A percentile compares a stretch with the other conserved stretches of the same genome.
Conservation (phyloP, 306 rosid species). For the Biancaea sappan region DNA sequence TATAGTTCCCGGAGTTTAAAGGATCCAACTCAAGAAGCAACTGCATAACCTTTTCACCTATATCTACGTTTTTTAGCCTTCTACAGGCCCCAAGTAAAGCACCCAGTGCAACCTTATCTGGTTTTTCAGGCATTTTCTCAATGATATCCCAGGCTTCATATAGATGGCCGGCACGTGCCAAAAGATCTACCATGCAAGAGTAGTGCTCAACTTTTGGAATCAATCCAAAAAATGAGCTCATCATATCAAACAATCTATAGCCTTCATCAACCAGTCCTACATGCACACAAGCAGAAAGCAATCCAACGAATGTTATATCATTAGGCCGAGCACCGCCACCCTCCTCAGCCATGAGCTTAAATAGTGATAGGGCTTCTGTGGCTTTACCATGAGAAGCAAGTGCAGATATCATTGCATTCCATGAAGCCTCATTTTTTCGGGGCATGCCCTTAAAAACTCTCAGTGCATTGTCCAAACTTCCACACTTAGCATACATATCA, state of each 20-base stretch:
- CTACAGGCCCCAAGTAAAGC: constrained; percentile 88
- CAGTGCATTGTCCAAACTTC: constrained; percentile 74
- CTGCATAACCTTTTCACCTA: constrained; percentile 66
- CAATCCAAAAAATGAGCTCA: constrained; percentile 69
- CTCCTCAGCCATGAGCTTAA: constrained; percentile 66
- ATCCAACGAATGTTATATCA: constrained; percentile 84
- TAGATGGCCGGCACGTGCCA: constrained; percentile 82
- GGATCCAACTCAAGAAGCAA: constrained; percentile 86
- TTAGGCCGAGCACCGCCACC: constrained; percentile 63
- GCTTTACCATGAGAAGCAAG: constrained; percentile 94
- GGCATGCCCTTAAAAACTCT: constrained; percentile 77
- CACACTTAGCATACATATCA: constrained; percentile 97
- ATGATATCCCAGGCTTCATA: constrained; percentile 84
- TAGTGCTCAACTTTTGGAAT: constrained; percentile 90
- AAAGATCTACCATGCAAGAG: constrained; percentile 93
- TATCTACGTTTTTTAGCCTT: constrained; percentile 62
- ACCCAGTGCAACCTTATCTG: constrained; percentile 80
- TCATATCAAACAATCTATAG: constrained; percentile 62
- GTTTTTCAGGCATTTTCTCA: constrained; percentile 84
- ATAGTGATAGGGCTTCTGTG: constrained; percentile 66
- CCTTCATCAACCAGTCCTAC: constrained; percentile 80
- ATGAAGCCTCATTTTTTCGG: constrained; percentile 79
- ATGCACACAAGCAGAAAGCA: constrained; percentile 96
- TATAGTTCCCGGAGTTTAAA: constrained; percentile 82
- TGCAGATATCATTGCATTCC: constrained; percentile 97